A percentile compares a stretch with the other conserved stretches of the same genome.
Conservation (phyloP, 2,329 filamentous ascomycete genomes). For the Gyromitra esculenta region DNA sequence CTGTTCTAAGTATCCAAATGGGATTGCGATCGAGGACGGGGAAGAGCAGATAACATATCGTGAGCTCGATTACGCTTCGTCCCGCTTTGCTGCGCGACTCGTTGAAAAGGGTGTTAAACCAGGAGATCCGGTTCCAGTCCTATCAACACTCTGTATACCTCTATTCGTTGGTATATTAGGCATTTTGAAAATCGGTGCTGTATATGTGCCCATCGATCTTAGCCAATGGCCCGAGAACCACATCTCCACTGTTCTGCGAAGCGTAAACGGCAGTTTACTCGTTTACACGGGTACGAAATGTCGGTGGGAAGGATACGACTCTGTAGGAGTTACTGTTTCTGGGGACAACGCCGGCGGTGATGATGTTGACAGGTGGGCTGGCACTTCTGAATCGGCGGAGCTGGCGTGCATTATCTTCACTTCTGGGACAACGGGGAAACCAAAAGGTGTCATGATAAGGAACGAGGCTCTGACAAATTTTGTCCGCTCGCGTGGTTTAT, state of each 20-base stretch:
- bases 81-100: not conserved
- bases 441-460: conserved; percentile 9
- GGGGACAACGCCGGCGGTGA: not conserved
- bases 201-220: conserved; percentile 7
- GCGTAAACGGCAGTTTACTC: not conserved
- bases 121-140: not conserved
- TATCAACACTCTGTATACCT: not conserved
- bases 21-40: not conserved
- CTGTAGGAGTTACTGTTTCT: not conserved
- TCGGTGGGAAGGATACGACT: not conserved
- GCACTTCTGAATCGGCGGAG: not conserved
- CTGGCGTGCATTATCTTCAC: conserved; percentile 12
- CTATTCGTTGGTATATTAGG: conserved; percentile 8
- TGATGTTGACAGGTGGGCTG: not conserved
- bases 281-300: not conserved
- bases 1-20: not conserved
- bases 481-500: not conserved
- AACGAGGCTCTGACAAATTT: not conserved
- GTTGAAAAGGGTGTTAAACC: conserved; percentile 2
- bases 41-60: conserved; percentile 7
- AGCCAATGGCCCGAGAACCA: conserved; percentile 1
- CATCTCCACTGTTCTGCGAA: not conserved
- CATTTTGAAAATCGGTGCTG: conserved; percentile 12
- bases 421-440: conserved; percentile 1
- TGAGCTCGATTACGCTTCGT: not conserved